Conservation (phyloP, 768 basidiomycete genomes). For the Tephrocybe rancida region DNA sequence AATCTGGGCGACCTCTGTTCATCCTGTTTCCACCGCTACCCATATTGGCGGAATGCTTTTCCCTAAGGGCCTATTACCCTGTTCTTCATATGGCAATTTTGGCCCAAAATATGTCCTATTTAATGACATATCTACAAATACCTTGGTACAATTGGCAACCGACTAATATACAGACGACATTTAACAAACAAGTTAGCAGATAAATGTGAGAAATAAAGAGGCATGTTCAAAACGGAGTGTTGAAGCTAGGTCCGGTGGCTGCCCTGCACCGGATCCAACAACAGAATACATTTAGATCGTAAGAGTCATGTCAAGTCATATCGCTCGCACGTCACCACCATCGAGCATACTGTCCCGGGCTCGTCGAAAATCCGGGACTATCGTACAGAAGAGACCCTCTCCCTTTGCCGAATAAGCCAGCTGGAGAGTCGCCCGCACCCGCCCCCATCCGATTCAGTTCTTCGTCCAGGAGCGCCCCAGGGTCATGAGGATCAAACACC, state of each 20-base stretch:
- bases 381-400: conserved; percentile 63
- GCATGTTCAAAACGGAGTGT: neutral
- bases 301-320: conserved; percentile 2
- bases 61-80: no score
- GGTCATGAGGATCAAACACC: conserved; percentile 75
- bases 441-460: conserved; percentile 62
- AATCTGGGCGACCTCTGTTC: no score
- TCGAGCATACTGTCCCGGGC: conserved; percentile 54
- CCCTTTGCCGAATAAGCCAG: conserved; percentile 64
- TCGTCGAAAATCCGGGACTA: conserved; percentile 63
- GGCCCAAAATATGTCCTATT: no score
- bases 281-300: conserved; percentile 11
- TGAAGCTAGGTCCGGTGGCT: neutral
- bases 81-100: no score
- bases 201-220: conserved; percentile 4
- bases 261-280: conserved; percentile 11
- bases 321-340: conserved; percentile 45
- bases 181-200: conserved; percentile 4
- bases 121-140: no score
- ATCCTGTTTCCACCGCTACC: no score
- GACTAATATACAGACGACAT: conserved; percentile 8
- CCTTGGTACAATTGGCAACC: no score
- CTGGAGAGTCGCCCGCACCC: conserved; percentile 62
- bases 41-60: no score
- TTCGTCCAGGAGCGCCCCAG: conserved; percentile 67